Conservation (phyloP, 192 early-diverging fungal species). For the Rhizophagus prolifer region DNA sequence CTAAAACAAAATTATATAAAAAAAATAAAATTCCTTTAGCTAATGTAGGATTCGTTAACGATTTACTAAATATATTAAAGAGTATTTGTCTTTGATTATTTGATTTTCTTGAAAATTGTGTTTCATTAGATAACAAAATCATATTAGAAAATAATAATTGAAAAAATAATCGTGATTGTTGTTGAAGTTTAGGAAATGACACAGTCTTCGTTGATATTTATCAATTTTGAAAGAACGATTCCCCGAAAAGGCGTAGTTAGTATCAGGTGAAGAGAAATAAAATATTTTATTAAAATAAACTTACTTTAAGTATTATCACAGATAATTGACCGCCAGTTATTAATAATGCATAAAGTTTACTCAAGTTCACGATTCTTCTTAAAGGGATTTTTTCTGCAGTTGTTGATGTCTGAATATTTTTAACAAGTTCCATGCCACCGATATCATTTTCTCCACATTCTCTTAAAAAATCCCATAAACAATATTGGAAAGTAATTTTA, state of each 20-base stretch:
- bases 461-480: constrained; percentile 93
- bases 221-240: constrained; percentile 18
- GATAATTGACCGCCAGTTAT: constrained; percentile 67
- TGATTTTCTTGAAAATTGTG: neutral
- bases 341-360: constrained; percentile 84
- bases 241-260: neutral
- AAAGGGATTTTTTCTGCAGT: constrained; percentile 55
- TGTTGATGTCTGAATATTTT: constrained; percentile 34
- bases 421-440: constrained; percentile 62
- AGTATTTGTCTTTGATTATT: constrained; percentile 42
- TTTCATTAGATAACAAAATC: constrained; percentile 51
- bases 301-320: constrained; percentile 67
- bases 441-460: constrained; percentile 79
- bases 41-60: constrained; percentile 61
- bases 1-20: constrained; percentile 70
- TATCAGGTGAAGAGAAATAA: neutral
- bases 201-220: neutral
- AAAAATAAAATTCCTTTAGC: constrained; percentile 85
- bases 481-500: constrained; percentile 91
- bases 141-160: constrained; percentile 57
- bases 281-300: neutral
- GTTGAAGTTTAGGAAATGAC: constrained; percentile 1
- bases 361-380: constrained; percentile 76
- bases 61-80: constrained; percentile 56
- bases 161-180: neutral